Evolutionary conservation across 169 alveolate species (phyloP).

Genomic region (Plasmodium relictum): DNA sequence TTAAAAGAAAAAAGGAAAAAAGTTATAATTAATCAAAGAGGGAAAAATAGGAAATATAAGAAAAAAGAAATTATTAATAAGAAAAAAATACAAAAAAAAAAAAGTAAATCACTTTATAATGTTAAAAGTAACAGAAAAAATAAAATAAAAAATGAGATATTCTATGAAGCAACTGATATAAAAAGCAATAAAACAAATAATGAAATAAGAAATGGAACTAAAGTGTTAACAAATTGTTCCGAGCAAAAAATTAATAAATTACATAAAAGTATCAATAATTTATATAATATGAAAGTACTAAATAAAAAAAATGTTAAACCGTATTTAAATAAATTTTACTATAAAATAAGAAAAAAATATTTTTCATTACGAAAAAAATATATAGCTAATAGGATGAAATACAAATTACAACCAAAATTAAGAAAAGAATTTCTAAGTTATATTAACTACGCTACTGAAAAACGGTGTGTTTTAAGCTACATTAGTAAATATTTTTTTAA

Average conservation of each 20-base stretch:
- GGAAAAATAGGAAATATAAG: not conserved
- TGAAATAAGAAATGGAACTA: too few relatives aligned
- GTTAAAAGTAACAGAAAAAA: not conserved
- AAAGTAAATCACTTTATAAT: not conserved
- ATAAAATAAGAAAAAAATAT: conserved; percentile 67
- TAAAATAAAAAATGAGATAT: not conserved
- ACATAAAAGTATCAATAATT: conserved; percentile 25
- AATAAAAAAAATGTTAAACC: conserved; percentile 65
- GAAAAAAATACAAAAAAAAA: not conserved
- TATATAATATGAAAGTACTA: conserved; percentile 34
- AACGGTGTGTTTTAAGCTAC: conserved; percentile 19
- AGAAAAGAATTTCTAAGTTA: not conserved
- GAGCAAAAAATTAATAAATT: too few relatives aligned
- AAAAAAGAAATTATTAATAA: not conserved
- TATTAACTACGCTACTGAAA: conserved; percentile 25
- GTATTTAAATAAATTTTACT: conserved; percentile 50
- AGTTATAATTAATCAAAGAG: not conserved
- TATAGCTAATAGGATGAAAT: conserved; percentile 2
- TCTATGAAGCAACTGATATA: not conserved
- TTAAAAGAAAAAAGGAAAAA: not conserved
- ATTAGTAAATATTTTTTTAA: conserved; percentile 36
- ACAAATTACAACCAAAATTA: not conserved
- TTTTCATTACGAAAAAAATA: conserved; percentile 49
- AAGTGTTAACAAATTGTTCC: too few relatives aligned
- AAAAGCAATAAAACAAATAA: too few relatives aligned